phyloP scores from a whole-genome alignment of 192 early-diverging fungal species.

The Chytriomyces sp. region DNA sequence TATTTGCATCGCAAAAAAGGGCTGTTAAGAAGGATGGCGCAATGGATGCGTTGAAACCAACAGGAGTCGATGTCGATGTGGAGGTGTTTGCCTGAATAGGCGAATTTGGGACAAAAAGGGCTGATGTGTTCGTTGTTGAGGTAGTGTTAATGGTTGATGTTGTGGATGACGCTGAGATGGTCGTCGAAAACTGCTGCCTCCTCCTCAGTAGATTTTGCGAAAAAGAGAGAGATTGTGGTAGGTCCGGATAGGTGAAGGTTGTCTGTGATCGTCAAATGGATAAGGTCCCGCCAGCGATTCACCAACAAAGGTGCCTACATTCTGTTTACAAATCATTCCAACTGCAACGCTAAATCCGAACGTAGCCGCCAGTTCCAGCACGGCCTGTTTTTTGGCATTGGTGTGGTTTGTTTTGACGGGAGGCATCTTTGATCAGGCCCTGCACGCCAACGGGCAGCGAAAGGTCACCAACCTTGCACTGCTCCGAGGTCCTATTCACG shows the following conservation, averaged over 20 bases:
- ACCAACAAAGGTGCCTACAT: neutral
- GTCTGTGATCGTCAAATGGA: too few relatives aligned
- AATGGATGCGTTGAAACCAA: neutral
- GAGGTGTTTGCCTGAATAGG: neutral
- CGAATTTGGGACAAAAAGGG: neutral
- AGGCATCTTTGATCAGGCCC: too few relatives aligned
- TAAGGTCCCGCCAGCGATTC: too few relatives aligned
- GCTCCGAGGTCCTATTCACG: neutral
- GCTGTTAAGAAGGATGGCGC: slow-evolving; percentile 4
- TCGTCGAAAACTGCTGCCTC: neutral
- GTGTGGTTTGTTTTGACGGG: neutral
- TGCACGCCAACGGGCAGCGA: neutral
- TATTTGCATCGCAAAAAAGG: slow-evolving; percentile 11
- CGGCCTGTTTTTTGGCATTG: neutral
- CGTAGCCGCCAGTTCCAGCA: neutral
- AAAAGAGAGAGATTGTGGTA: too few relatives aligned
- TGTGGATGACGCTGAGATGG: neutral
- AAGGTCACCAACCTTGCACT: neutral
- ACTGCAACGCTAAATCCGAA: neutral
- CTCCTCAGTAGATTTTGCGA: too few relatives aligned
- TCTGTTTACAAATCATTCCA: neutral
- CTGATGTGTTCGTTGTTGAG: slow-evolving; percentile 11
- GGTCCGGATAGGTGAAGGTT: too few relatives aligned
- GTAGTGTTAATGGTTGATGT: neutral
- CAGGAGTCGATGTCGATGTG: neutral